Percentiles rank a stretch among this genome's conserved stretches.
phyloP scores from a whole-genome alignment of 192 early-diverging fungal species.

The Irineochytrium annulatum region DNA sequence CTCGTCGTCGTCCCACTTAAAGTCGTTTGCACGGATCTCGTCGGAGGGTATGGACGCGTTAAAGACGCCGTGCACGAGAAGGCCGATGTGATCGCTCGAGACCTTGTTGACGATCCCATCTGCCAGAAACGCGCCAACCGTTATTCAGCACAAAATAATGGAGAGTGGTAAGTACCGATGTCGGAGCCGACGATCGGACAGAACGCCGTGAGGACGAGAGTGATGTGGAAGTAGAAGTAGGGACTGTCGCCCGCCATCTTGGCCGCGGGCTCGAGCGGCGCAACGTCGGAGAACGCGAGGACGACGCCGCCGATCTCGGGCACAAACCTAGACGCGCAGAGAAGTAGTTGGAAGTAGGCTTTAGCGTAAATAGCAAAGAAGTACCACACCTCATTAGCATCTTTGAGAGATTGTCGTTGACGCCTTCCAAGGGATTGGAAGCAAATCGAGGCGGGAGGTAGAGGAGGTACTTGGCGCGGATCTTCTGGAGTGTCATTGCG shows the following conservation, averaged over 20 bases:
- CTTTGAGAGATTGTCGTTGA: background rate
- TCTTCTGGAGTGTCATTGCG: too few species aligned
- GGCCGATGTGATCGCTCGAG: slow-evolving; percentile 89
- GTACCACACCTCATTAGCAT: background rate
- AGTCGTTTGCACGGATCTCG: slow-evolving; percentile 70
- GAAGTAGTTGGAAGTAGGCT: background rate
- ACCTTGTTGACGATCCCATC: slow-evolving; percentile 86
- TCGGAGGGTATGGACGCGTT: slow-evolving; percentile 91
- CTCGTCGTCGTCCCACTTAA: slow-evolving; percentile 56
- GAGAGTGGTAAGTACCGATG: slow-evolving; percentile 44
- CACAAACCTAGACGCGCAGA: slow-evolving; percentile 61
- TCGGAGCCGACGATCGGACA: slow-evolving; percentile 62
- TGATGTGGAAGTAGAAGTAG: slow-evolving; percentile 72
- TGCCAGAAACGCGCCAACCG: slow-evolving; percentile 18
- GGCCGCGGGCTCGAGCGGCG: slow-evolving; percentile 51
- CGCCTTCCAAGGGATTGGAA: background rate
- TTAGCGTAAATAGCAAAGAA: background rate
- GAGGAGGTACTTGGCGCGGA: background rate
- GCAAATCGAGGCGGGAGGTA: background rate
- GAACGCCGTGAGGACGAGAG: slow-evolving; percentile 70
- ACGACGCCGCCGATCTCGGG: slow-evolving; percentile 85
- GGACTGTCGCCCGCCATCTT: slow-evolving; percentile 79
- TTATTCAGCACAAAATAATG: slow-evolving; percentile 11
- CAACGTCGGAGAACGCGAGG: slow-evolving; percentile 70
- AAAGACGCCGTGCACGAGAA: slow-evolving; percentile 89